Evolutionary conservation across 257 asterid genomes (phyloP).

Genomic region (Parsonsia alboflavescens): DNA sequence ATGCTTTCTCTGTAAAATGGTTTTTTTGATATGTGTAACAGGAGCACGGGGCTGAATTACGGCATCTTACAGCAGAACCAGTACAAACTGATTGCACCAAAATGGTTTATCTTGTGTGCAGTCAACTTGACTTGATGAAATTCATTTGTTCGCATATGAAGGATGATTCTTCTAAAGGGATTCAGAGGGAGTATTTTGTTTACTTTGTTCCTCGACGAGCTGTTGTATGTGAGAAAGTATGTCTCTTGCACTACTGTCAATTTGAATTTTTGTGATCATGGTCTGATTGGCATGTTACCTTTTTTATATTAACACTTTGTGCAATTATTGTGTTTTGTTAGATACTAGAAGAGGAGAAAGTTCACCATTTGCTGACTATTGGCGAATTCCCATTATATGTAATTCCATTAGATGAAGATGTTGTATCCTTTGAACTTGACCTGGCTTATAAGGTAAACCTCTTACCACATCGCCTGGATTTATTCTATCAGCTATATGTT

Average conservation of each 20-base stretch:
- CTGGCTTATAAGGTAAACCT: conserved; percentile 70
- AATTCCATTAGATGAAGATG: conserved; percentile 89
- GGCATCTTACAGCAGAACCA: conserved; percentile 80
- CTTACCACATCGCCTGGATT: conserved; percentile 9
- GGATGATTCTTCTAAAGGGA: conserved; percentile 74
- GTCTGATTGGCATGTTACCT: neutral
- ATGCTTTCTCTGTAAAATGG: neutral
- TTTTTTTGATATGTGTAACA: conserved; percentile 26
- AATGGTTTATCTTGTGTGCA: conserved; percentile 77
- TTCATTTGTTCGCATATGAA: conserved; percentile 74
- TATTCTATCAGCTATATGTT: neutral
- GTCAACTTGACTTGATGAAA: conserved; percentile 73
- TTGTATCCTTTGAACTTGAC: conserved; percentile 89
- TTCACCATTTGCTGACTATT: conserved; percentile 63
- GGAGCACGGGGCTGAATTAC: conserved; percentile 89
- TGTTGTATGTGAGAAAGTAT: conserved; percentile 90
- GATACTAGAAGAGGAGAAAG: conserved; percentile 94
- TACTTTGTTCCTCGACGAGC: conserved; percentile 96
- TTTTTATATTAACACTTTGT: neutral
- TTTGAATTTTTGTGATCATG: neutral
- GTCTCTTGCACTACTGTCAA: conserved; percentile 6
- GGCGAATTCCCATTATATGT: conserved; percentile 86
- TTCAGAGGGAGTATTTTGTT: conserved; percentile 76
- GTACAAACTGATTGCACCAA: conserved; percentile 76
- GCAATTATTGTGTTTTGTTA: conserved; percentile 19